Conservation (phyloP, 2,329 filamentous ascomycete species). For the Xylariales sp. region DNA sequence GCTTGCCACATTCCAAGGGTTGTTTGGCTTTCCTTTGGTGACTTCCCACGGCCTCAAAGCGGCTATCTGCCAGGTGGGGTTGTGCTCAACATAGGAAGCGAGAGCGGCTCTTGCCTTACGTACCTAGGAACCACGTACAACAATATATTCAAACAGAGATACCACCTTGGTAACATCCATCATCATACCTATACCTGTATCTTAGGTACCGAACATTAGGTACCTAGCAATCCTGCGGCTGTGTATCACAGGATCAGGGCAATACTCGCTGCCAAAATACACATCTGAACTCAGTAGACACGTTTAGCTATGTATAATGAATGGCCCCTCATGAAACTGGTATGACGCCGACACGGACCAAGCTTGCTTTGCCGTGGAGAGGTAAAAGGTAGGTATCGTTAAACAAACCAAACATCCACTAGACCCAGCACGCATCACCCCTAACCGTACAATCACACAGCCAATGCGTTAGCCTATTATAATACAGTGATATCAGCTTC, state of each 20-base stretch:
- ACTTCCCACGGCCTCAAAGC: background rate
- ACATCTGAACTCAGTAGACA: constrained; percentile 8
- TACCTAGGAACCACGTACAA: background rate
- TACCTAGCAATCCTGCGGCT: no score
- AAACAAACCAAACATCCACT: constrained; percentile 18
- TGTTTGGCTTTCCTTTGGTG: background rate
- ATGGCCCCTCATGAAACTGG: background rate
- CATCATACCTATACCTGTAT: no score
- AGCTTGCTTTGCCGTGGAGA: constrained; percentile 6
- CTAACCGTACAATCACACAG: constrained; percentile 29
- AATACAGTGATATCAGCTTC: constrained; percentile 35
- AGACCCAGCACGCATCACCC: constrained; percentile 8
- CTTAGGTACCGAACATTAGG: background rate
- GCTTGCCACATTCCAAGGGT: background rate
- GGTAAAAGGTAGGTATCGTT: background rate
- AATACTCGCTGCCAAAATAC: constrained; percentile 24
- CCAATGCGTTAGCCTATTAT: constrained; percentile 32
- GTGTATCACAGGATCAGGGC: constrained; percentile 17
- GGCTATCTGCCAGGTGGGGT: background rate
- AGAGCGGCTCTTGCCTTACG: no score
- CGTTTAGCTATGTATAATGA: background rate
- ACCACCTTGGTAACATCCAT: background rate
- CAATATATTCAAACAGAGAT: background rate
- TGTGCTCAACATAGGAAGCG: background rate
- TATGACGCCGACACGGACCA: constrained; percentile 17